A percentile compares a stretch with the other conserved stretches of the same genome.
Evolutionary conservation across 371 early-diverging fungal species (phyloP).

Genomic region (Dichotomocladium elegans): DNA sequence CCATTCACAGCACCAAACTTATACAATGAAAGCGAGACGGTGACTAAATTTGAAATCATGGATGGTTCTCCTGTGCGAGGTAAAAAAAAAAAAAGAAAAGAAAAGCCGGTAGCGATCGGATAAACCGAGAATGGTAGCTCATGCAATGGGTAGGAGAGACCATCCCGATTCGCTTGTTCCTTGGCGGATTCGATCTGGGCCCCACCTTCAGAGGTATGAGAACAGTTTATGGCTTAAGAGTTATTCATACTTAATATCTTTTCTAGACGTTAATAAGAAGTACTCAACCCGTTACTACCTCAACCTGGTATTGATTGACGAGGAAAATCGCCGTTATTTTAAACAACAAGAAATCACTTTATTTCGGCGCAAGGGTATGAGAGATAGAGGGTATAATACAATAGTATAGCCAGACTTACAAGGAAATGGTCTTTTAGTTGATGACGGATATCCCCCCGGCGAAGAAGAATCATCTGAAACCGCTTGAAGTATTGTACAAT

Average conservation of each 20-base stretch:
- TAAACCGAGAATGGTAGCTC: too few relatives aligned
- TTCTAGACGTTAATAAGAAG: conserved; percentile 93
- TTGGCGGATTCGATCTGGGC: conserved; percentile 95
- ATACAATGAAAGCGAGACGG: conserved; percentile 96
- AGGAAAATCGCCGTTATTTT: conserved; percentile 96
- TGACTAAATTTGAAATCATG: conserved; percentile 98
- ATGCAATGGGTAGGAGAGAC: conserved; percentile 91
- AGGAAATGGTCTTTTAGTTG: conserved; percentile 11
- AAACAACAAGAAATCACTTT: conserved; percentile 96
- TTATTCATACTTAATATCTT: too few relatives aligned
- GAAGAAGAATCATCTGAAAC: too few relatives aligned
- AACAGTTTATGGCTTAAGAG: too few relatives aligned
- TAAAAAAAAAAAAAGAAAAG: too few relatives aligned
- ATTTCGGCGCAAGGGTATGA: conserved; percentile 62
- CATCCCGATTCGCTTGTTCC: conserved; percentile 95
- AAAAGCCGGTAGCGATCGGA: too few relatives aligned
- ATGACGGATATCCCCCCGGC: conserved; percentile 29
- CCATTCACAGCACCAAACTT: conserved; percentile 75
- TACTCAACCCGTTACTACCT: conserved; percentile 96
- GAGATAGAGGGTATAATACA: neutral
- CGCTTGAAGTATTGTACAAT: too few relatives aligned
- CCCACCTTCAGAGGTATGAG: conserved; percentile 68
- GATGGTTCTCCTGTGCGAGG: conserved; percentile 98
- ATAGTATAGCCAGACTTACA: neutral
- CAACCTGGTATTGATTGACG: conserved; percentile 95